Base-by-base conservation (phyloP, 768 basidiomycete species). In the Kwoniella sp. region DNA sequence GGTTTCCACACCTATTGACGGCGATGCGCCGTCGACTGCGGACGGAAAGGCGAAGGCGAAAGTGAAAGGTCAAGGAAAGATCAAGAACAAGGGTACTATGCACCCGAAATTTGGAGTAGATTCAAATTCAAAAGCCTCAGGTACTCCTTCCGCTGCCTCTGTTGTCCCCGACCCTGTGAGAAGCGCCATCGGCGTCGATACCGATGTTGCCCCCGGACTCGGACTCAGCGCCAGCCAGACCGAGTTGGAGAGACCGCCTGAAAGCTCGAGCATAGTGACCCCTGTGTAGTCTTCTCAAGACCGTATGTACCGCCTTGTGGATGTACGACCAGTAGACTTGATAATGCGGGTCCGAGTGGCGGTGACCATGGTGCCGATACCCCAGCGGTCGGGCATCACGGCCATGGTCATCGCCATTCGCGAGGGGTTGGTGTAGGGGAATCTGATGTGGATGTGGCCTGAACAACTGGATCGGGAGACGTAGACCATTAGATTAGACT, bases 341-440 rank as follows among this genome's bases (percentile, higher is more conserved):
- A 30, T 58, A 50, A 58, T 19, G 10, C 47, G 57, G 19, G 49
- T 48, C 40, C 17, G 40, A 44, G 8, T 44, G 40, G 40, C 40
- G 40, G 3, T 44, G 40, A 3, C 40, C 40, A 44, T 44, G 40
- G 17, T 44, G 40, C 17, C 40, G 10, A 19, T 44, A 19, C 17
- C 17, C 40, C 8, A 4, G 17, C 17, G 8, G 17, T 44, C 40
- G 40, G 8, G 40, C 7, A 33, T 6, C 33, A 33, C 13, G 40
- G 40, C 17, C 40, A 6, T 9, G 40, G 36, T 58, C 2, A 48
- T 48, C 25, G 30, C 47, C 5, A 15, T 58, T 15, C 29, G 57
- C 7, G 22, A 12, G 27, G 47, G 44, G 24, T 24, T n/a, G 29
- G 5, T 21, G 37, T 57, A 53, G 47, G 55, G 55, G 55, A 55